These are phyloP conservation scores for Trametopsis cervina DNA, from an alignment of 768 basidiomycete species.

Conservation along the genomic window DNA sequence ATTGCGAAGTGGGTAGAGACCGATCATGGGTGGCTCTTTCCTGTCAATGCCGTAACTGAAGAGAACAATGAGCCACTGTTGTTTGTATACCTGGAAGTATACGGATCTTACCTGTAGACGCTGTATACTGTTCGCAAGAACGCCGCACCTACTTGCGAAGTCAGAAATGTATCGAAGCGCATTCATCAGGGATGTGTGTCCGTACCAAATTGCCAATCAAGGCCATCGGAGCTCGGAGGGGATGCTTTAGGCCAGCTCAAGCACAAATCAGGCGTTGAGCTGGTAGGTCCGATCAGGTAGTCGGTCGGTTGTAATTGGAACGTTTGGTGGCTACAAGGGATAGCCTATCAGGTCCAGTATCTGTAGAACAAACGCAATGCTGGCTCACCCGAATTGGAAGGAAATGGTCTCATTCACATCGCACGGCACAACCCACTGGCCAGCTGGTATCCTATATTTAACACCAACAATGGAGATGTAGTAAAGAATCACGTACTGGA, in stretches of 20 bases:
- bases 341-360: too few species aligned
- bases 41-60: slow-evolving; percentile 55
- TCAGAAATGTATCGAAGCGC: neutral
- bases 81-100: slow-evolving; percentile 53
- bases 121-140: slow-evolving; percentile 76
- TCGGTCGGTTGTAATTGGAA: slow-evolving; percentile 70
- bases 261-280: slow-evolving; percentile 59
- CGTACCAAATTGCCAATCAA: slow-evolving; percentile 78
- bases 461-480: neutral
- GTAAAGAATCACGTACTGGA: slow-evolving; percentile 29
- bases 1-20: slow-evolving; percentile 59
- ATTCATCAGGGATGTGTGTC: slow-evolving; percentile 1
- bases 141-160: slow-evolving; percentile 40
- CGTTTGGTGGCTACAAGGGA: slow-evolving; percentile 39
- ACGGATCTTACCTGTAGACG: too few species aligned
- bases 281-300: slow-evolving; percentile 66
- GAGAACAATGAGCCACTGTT: neutral
- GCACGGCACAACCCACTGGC: slow-evolving; percentile 76
- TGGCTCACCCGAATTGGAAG: slow-evolving; percentile 59
- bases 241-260: slow-evolving; percentile 67
- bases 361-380: neutral
- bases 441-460: slow-evolving; percentile 27
- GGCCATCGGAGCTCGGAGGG: slow-evolving; percentile 61
- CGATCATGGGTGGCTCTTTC: slow-evolving; percentile 72
- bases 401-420: slow-evolving; percentile 49